These are phyloP conservation scores for Kwoniella dejecticola DNA, from an alignment of 768 basidiomycete species.

Conservation along the genomic window DNA sequence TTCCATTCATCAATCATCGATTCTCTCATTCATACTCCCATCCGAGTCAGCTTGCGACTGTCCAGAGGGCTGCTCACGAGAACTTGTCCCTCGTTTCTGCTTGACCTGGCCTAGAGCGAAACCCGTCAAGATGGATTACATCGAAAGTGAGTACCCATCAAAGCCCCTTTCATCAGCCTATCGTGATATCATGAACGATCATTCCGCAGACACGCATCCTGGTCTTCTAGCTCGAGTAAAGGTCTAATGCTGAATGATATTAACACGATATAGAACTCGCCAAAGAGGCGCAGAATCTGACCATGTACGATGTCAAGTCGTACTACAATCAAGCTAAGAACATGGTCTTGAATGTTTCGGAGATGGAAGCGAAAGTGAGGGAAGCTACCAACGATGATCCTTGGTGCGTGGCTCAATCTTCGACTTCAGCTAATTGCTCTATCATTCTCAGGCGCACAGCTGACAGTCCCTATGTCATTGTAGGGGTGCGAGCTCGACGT, in stretches of 20 bases:
- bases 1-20: not conserved
- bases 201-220: too few relatives aligned
- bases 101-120: not conserved
- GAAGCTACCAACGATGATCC: slow-evolving; percentile 98
- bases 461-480: not conserved
- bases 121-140: slow-evolving; percentile 39
- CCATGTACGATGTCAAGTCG: slow-evolving; percentile 89
- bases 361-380: slow-evolving; percentile 94
- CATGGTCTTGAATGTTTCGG: slow-evolving; percentile 90
- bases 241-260: not conserved
- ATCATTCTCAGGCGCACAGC: not conserved
- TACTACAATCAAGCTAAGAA: slow-evolving; percentile 99
- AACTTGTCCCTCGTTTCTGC: too few relatives aligned
- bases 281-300: slow-evolving; percentile 74
- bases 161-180: not conserved
- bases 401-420: slow-evolving; percentile 73
- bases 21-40: too few relatives aligned
- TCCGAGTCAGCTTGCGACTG: too few relatives aligned
- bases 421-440: not conserved
- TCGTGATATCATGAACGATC: not conserved
- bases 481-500: slow-evolving; percentile 95
- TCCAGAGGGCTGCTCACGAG: too few relatives aligned
- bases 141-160: slow-evolving; percentile 36
- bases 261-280: slow-evolving; percentile 59
- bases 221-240: not conserved